These are phyloP conservation scores for Strigomonas culicis DNA, from an alignment of 208 protist species.

Conservation along the genomic window DNA sequence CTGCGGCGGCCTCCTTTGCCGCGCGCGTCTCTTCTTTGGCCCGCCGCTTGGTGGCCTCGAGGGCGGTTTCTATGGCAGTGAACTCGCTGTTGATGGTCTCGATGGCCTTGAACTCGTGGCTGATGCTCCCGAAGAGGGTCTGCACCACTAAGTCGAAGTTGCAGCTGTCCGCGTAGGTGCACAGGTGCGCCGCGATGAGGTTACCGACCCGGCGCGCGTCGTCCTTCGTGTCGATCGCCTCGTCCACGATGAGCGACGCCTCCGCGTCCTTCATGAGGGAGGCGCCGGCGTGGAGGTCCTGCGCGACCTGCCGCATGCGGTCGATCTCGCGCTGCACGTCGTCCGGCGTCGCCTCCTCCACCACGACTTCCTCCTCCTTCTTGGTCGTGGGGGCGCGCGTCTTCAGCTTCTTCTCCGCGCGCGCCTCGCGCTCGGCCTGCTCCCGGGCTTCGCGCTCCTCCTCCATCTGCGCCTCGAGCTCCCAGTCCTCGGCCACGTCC, in stretches of 20 bases:
- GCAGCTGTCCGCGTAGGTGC: slow-evolving; percentile 24
- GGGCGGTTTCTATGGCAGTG: background rate
- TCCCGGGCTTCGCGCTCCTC: slow-evolving; percentile 56
- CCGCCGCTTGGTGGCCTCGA: background rate
- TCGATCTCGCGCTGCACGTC: slow-evolving; percentile 51
- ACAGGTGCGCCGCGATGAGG: slow-evolving; percentile 54
- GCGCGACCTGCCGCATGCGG: slow-evolving; percentile 54
- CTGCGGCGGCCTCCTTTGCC: background rate
- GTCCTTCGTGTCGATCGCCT: slow-evolving; percentile 23
- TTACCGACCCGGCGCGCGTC: slow-evolving; percentile 41
- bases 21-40: background rate
- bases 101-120: background rate
- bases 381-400: slow-evolving; percentile 51
- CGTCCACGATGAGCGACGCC: slow-evolving; percentile 38
- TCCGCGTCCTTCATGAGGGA: slow-evolving; percentile 28
- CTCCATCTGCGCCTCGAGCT: slow-evolving; percentile 58
- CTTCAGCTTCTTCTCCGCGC: slow-evolving; percentile 55
- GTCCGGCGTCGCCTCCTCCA: slow-evolving; percentile 39
- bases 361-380: slow-evolving; percentile 23
- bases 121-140: too few species aligned
- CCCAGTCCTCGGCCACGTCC: slow-evolving; percentile 85
- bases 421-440: slow-evolving; percentile 39
- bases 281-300: slow-evolving; percentile 32
- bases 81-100: background rate
- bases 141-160: background rate